phyloP scores from a whole-genome alignment of 176 grass and related monocot genomes.

The Bonia amplexicaulis region DNA sequence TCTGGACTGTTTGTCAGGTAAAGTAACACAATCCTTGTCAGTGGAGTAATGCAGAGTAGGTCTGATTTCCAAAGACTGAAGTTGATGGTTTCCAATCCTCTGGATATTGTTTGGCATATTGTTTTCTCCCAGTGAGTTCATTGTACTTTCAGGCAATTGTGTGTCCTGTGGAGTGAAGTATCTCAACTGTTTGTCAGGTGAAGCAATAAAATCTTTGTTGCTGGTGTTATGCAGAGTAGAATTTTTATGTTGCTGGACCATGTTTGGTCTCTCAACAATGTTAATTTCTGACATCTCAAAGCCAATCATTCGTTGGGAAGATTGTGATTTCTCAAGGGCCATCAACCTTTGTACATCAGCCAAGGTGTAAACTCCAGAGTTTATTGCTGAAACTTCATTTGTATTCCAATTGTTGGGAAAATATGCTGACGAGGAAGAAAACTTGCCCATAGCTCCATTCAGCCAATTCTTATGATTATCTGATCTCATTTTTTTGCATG shows the following conservation, averaged over 20 bases:
- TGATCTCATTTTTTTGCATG: slow-evolving; percentile 46
- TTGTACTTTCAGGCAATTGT: slow-evolving; percentile 14
- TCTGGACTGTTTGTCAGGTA: slow-evolving; percentile 18
- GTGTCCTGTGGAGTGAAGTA: slow-evolving; percentile 13
- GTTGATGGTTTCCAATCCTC: slow-evolving; percentile 25
- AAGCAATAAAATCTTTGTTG: background rate
- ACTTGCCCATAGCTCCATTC: background rate
- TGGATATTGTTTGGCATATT: slow-evolving; percentile 4
- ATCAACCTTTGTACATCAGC: slow-evolving; percentile 45
- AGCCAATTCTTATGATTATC: slow-evolving; percentile 29
- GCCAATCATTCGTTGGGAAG: slow-evolving; percentile 13
- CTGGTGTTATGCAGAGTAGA: background rate
- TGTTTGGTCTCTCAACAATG: background rate
- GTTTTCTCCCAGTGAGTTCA: slow-evolving; percentile 17
- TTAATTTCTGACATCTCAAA: slow-evolving; percentile 17
- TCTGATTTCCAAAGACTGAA: slow-evolving; percentile 16
- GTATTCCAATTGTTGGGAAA: slow-evolving; percentile 5
- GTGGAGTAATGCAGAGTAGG: slow-evolving; percentile 16
- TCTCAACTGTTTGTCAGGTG: slow-evolving; percentile 27
- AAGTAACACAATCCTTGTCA: background rate
- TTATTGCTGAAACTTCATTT: slow-evolving; percentile 25
- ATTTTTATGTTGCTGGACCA: slow-evolving; percentile 14
- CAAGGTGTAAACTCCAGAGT: slow-evolving; percentile 19
- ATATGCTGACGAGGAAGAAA: slow-evolving; percentile 29
- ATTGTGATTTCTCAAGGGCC: slow-evolving; percentile 30